Base-by-base conservation (phyloP, 164 flowering plant genomes). In the Santalum album region DNA sequence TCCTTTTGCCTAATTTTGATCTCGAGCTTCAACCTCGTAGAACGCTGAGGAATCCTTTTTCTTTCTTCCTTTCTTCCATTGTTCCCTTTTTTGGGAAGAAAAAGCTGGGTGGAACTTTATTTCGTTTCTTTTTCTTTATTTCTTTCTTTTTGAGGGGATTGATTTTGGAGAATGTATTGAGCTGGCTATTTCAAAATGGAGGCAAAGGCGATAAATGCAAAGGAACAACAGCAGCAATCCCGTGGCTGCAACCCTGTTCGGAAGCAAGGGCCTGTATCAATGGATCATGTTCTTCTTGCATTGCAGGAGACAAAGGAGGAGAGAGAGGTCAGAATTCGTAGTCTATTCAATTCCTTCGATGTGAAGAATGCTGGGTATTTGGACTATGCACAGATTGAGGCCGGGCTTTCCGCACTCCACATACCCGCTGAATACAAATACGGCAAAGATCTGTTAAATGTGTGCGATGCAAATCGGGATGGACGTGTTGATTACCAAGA, bases 281-380 rank as follows among this genome's bases (percentile, higher is more conserved):
- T 91, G 74, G 98, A 88, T 58, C 98, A 91, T 49, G 98, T 91
- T 12, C 76, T 88, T 4, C 39, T 85, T 43, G 96, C 98, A 6
- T 62, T 77, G 69, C 58, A 76, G 6, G 96, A 91, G 72, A 79
- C 89, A 6, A 77, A 78, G 56, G 98, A 91, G 49, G 95, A 88
- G 68, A 72, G 98, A 64, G 98, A 91, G n/a, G 7, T 55, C 11
- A 68, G 98, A 51, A 77, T 91, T 34, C 72, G 87, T 21, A 74
- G 83, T 51, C 63, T 91, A 29, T 91, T 88, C 65, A 71, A 70
- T 58, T 84, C 82, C 66, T 91, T 91, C 15, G 98, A 91, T 50
- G 72, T 57, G 7, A 69, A 67, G 1, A 78, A 73, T 59, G 54
- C 51, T 15, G 98, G 95, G 2, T 83, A 72, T 55, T 72, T 91